phyloP scores from a whole-genome alignment of 805 yeast species.

The Ogataea thermomethanolica region DNA sequence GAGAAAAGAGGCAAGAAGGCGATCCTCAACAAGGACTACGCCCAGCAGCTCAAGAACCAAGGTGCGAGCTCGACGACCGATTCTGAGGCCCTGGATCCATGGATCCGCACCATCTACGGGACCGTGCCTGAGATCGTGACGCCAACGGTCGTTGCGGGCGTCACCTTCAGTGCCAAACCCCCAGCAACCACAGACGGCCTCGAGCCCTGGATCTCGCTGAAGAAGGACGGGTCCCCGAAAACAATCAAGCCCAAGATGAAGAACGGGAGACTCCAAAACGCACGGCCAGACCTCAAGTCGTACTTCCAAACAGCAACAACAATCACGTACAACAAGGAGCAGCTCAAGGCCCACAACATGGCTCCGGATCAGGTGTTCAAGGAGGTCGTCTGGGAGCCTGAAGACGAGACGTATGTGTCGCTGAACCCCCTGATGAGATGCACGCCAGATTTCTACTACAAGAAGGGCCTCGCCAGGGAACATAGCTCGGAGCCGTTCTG shows the following conservation, averaged over 20 bases:
- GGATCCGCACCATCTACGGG: slow-evolving; percentile 70
- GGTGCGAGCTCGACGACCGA: slow-evolving; percentile 10
- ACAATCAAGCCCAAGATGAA: slow-evolving; percentile 75
- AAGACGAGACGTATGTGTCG: slow-evolving; percentile 67
- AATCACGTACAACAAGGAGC: slow-evolving; percentile 51
- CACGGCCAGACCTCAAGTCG: slow-evolving; percentile 69
- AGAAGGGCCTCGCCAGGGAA: slow-evolving; percentile 58
- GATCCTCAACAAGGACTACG: slow-evolving; percentile 26
- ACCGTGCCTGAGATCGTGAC: slow-evolving; percentile 54
- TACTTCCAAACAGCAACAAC: slow-evolving; percentile 73
- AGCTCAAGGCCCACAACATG: slow-evolving; percentile 72
- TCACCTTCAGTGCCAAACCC: slow-evolving; percentile 64
- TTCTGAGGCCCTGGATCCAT: slow-evolving; percentile 50
- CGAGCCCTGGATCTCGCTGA: slow-evolving; percentile 76
- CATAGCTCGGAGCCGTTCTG: slow-evolving; percentile 76
- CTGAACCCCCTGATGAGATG: slow-evolving; percentile 82
- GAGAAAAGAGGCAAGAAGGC: slow-evolving; percentile 23
- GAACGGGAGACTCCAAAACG: slow-evolving; percentile 64
- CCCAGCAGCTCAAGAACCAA: slow-evolving; percentile 16
- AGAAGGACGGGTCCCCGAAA: slow-evolving; percentile 75
- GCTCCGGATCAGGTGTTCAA: slow-evolving; percentile 53
- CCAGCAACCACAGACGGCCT: slow-evolving; percentile 63
- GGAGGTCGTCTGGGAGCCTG: slow-evolving; percentile 56
- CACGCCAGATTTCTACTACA: slow-evolving; percentile 70
- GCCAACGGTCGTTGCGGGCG: slow-evolving; percentile 62